Evolutionary conservation across 2,329 filamentous ascomycete genomes (phyloP).

Genomic region (Penicillium brasilianum): DNA sequence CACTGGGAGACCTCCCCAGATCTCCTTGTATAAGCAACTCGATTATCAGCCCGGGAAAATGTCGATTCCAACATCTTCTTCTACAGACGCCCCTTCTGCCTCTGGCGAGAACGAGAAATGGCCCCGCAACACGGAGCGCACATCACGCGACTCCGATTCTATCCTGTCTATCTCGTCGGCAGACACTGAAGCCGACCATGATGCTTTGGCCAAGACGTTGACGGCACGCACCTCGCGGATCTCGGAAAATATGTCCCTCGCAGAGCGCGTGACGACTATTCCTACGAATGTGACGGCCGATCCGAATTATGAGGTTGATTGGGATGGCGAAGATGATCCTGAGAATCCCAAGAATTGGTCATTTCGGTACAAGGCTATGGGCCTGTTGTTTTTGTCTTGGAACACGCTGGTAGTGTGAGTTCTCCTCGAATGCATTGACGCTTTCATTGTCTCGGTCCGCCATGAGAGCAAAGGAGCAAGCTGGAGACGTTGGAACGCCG

Average conservation of each 20-base stretch:
- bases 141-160: slow-evolving; percentile 31
- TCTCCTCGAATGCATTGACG: background rate
- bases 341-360: slow-evolving; percentile 73
- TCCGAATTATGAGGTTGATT: slow-evolving; percentile 74
- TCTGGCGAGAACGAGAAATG: slow-evolving; percentile 33
- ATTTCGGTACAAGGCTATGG: slow-evolving; percentile 60
- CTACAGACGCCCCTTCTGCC: background rate
- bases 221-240: slow-evolving; percentile 38
- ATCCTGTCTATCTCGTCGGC: slow-evolving; percentile 37
- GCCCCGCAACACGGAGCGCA: slow-evolving; percentile 21
- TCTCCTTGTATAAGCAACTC: background rate
- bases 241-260: slow-evolving; percentile 42
- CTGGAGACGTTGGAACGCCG: background rate
- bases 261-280: slow-evolving; percentile 51
- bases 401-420: slow-evolving; percentile 61
- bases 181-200: slow-evolving; percentile 33
- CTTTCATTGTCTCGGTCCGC: background rate
- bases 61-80: slow-evolving; percentile 24
- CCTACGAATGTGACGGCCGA: slow-evolving; percentile 54
- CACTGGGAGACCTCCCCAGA: background rate
- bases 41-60: slow-evolving; percentile 18
- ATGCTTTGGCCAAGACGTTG: slow-evolving; percentile 35
- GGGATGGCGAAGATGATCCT: slow-evolving; percentile 64
- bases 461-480: background rate
- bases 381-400: slow-evolving; percentile 62